phyloP scores from a whole-genome alignment of 345 rosid species.

The Brassica juncea region DNA sequence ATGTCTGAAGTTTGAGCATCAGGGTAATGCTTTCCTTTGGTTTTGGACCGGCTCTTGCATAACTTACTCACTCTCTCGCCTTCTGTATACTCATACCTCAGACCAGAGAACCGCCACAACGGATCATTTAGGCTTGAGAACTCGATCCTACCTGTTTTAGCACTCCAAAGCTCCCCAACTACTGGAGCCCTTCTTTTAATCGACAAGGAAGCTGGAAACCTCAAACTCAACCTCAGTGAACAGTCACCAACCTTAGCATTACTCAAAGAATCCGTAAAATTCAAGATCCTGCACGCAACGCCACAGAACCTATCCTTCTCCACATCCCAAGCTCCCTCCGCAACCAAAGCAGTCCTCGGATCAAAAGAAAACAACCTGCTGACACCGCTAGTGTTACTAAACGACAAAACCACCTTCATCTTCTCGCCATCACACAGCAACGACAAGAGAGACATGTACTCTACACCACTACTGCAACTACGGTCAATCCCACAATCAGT shows the following conservation, averaged over 20 bases:
- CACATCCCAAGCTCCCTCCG: conserved; percentile 81
- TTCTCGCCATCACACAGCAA: conserved; percentile 50
- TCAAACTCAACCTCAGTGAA: conserved; percentile 62
- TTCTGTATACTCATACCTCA: conserved; percentile 63
- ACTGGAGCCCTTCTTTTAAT: conserved; percentile 47
- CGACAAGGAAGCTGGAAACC: conserved; percentile 58
- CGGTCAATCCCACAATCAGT: conserved; percentile 45
- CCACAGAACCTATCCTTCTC: conserved; percentile 60
- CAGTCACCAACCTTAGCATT: conserved; percentile 64
- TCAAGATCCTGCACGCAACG: conserved; percentile 65
- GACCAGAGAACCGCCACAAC: conserved; percentile 42
- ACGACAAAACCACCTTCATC: conserved; percentile 52
- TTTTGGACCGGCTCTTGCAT: conserved; percentile 47
- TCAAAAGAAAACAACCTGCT: conserved; percentile 48
- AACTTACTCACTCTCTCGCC: conserved; percentile 41
- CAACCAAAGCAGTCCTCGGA: conserved; percentile 60
- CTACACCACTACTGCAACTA: conserved; percentile 45
- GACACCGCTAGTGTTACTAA: conserved; percentile 34
- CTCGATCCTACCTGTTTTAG: conserved; percentile 42
- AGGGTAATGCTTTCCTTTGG: conserved; percentile 60
- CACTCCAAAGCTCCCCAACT: conserved; percentile 69
- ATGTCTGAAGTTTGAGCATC: conserved; percentile 59
- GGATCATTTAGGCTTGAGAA: conserved; percentile 46
- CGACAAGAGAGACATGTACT: conserved; percentile 43
- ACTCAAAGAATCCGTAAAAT: conserved; percentile 47